These are phyloP conservation scores for Funneliformis geosporum DNA, from an alignment of 192 early-diverging fungal genomes.

Conservation along the genomic window DNA sequence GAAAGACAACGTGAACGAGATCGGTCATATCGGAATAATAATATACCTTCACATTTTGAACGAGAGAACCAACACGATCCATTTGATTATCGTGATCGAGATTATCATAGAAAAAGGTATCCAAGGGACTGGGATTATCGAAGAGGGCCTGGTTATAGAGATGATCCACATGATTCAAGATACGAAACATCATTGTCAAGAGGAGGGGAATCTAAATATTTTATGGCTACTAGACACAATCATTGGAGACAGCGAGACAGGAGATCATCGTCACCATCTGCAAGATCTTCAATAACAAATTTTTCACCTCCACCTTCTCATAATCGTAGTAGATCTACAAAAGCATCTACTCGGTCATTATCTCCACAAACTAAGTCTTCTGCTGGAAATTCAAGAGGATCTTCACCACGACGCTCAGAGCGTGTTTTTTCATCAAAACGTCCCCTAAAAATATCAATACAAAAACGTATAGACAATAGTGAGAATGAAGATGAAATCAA, in stretches of 20 bases:
- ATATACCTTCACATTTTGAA: constrained; percentile 16
- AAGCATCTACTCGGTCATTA: background rate
- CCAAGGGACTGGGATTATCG: constrained; percentile 26
- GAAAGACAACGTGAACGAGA: background rate
- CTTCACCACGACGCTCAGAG: constrained; percentile 10
- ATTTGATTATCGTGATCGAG: constrained; percentile 14
- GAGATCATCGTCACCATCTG: constrained; percentile 11
- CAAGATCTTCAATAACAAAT: constrained; percentile 3
- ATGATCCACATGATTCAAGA: background rate
- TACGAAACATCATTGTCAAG: background rate
- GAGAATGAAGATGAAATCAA: background rate
- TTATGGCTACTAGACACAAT: constrained; percentile 21
- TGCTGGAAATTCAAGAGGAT: background rate
- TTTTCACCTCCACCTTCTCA: background rate
- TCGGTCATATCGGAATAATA: constrained; percentile 12
- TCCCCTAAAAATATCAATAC: constrained; percentile 6
- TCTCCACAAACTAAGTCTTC: constrained; percentile 1
- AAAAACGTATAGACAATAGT: background rate
- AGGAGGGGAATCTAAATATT: constrained; percentile 14
- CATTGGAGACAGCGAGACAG: constrained; percentile 7
- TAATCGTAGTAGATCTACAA: constrained; percentile 5
- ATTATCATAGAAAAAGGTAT: constrained; percentile 9
- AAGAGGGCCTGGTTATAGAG: background rate
- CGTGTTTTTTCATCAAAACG: constrained; percentile 5
- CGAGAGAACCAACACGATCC: constrained; percentile 19